Evolutionary conservation across 2,329 filamentous ascomycete genomes (phyloP), one percentile per base, ranked within the genome.

Genomic region (Chalara sp.): DNA sequence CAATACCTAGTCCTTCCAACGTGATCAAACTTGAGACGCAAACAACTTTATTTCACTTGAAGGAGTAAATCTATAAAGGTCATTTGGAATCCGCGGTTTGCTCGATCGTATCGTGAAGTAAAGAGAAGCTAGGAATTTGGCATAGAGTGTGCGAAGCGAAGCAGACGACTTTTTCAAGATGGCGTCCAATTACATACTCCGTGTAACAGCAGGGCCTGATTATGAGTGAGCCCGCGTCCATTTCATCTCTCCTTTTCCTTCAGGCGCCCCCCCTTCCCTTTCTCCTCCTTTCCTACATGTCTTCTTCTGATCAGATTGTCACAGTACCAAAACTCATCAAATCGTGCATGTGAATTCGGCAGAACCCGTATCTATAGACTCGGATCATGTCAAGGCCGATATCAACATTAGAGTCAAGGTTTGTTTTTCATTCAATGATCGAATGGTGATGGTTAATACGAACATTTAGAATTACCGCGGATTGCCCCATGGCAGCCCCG

Each of bases 161-260:
- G 21, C 21, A 21, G 21, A 21, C 21, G 21, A 21, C 21, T 21
- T 21, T 21, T 21, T 13, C 33, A 12, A 7, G 7, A 82, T 81
- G 83, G 75, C 82, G 13, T 79, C 86, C 53, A 84, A 87, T 58
- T 96, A 93, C 68, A 78, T 88, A 47, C 77, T 97, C 55, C 81
- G 80, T 58, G 84, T 96, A 50, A 95, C 89, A 0, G 89, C 89
- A 1, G 92, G 92, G 2, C 76, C 87, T 1, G 73, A 74, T 56
- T 95, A 96, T 70, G 81, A 93, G 35, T 37, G 35, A 10, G 35
- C 4, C 8, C 21, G 21, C 3, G 21, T 21, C 21, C 21, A 21
- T 21, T 21, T 21, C 21, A 3, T 21, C 21, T 21, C 21, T 21
- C 21, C 21, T 21, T 21, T 21, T 21, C 21, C 21, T 21, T 21